Evolutionary conservation across 352 stramenopile species (phyloP), one percentile per base, ranked within the genome.

Genomic region (Phytopythium sindhum): DNA sequence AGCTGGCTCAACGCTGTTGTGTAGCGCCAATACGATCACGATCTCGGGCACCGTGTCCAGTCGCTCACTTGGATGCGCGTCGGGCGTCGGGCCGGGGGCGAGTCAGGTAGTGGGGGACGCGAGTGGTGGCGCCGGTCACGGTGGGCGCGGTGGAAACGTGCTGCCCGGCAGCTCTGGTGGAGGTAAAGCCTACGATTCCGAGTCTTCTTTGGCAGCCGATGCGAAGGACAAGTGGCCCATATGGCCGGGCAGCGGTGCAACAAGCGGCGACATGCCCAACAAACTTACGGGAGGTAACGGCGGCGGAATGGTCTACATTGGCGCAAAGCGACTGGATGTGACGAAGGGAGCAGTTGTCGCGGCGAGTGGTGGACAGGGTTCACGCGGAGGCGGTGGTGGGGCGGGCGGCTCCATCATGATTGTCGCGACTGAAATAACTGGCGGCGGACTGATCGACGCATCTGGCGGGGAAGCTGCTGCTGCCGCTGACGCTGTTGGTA

Each of bases 291-390:
- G 84, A 17, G 87, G 85, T 3, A 82, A 69, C 58, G 87, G 87
- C 10, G 87, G 87, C 45, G 87, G 87, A 15, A 61, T 95, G 14
- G 75, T 95, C 28, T 87, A 92, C 67, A 66, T 95, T 48, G 67
- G 74, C 0, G 75, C 83, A 1, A 78, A 73, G 57, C 76, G 74
- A 19, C 68, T 95, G 4, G 61, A 70, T 7, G 65, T 95, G 21
- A 64, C 51, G 35, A 81, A 82, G 54, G 35, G 51, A 12, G 76
- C 78, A 5, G 70, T 57, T 4, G 67, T 95, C 24, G 86, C 71
- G 64, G 84, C 77, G 8, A 66, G 71, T 42, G 87, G 87, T 31
- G 75, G 78, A 5, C 61, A 65, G 31, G 87, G 87, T 11, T 78
- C 68, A 4, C 86, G 81, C 57, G 78, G 80, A 19, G 87, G 87